Percentiles rank a stretch among this genome's conserved stretches.
Conservation (phyloP, 1,284 basidiomycete species). For the Sanghuangporus baumii region DNA sequence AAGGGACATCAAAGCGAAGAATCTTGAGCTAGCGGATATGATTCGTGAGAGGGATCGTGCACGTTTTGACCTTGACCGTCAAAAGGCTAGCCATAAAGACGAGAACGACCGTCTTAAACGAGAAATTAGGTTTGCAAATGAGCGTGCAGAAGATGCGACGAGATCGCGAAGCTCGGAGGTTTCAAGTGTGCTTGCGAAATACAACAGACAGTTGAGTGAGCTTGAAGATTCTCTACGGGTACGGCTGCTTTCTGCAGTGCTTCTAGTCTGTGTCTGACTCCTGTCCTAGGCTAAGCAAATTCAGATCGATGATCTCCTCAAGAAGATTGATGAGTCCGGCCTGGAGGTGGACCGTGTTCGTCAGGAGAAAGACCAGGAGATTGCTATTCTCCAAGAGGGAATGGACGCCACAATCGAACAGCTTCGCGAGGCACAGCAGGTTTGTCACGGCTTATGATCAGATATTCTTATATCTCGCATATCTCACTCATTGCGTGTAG, state of each 20-base stretch:
- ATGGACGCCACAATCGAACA: slow-evolving; percentile 94
- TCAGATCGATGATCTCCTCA: slow-evolving; percentile 87
- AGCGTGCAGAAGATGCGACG: slow-evolving; percentile 91
- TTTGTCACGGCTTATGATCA: slow-evolving; percentile 27
- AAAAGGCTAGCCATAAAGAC: slow-evolving; percentile 93
- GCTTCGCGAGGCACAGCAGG: slow-evolving; percentile 83
- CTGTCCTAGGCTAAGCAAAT: slow-evolving; percentile 76
- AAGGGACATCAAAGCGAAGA: slow-evolving; percentile 96
- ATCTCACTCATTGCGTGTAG: slow-evolving; percentile 32
- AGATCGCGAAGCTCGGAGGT: slow-evolving; percentile 93
- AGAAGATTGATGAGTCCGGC: slow-evolving; percentile 70
- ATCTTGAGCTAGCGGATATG: slow-evolving; percentile 98
- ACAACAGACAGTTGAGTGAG: slow-evolving; percentile 94
- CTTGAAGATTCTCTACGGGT: slow-evolving; percentile 92
- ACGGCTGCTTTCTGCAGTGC: slow-evolving; percentile 26
- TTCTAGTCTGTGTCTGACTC: slow-evolving; percentile 5
- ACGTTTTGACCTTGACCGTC: slow-evolving; percentile 93
- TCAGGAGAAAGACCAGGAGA: slow-evolving; percentile 97
- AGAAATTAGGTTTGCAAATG: slow-evolving; percentile 95
- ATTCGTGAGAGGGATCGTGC: slow-evolving; percentile 96
- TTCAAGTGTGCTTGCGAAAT: slow-evolving; percentile 83
- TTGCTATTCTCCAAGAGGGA: slow-evolving; percentile 92
- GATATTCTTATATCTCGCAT: neutral
- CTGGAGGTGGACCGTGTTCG: slow-evolving; percentile 75
- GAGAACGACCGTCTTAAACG: slow-evolving; percentile 91